Evolutionary conservation across 345 rosid species (phyloP).

Genomic region (Citrus glauca): DNA sequence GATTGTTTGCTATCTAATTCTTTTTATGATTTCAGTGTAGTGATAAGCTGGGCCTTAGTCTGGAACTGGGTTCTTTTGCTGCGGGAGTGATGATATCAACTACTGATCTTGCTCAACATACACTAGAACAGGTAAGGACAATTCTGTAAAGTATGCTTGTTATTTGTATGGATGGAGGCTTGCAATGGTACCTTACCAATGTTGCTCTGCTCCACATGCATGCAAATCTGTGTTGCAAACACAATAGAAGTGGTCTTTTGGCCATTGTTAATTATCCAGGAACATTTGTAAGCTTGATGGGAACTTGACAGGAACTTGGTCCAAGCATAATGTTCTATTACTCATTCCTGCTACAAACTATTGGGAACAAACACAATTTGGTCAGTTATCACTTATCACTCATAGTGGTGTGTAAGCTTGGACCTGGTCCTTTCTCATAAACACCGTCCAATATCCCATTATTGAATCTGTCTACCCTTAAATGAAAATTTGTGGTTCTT

Average conservation of each 20-base stretch:
- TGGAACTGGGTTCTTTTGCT: conserved; percentile 62
- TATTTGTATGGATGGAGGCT: conserved; percentile 20
- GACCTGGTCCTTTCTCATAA: background rate
- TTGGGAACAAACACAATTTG: background rate
- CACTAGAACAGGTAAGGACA: conserved; percentile 46
- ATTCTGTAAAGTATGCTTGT: background rate
- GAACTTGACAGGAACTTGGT: background rate
- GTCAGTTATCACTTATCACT: background rate
- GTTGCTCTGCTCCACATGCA: background rate
- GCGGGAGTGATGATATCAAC: conserved; percentile 64
- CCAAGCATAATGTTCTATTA: background rate
- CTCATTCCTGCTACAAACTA: background rate
- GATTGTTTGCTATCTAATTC: background rate
- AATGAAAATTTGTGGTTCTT: background rate
- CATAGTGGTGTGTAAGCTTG: background rate
- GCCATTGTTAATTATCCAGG: background rate
- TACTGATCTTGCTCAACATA: conserved; percentile 55
- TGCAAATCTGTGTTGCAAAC: background rate
- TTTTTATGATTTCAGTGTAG: conserved; percentile 43
- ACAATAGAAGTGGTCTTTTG: background rate
- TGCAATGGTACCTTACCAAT: background rate
- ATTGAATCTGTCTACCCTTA: background rate
- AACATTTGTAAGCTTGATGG: background rate
- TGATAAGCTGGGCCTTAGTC: conserved; percentile 55
- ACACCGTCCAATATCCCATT: background rate